Base-by-base conservation (phyloP, 2,329 filamentous ascomycete genomes). In the Pyrenophora graminea region DNA sequence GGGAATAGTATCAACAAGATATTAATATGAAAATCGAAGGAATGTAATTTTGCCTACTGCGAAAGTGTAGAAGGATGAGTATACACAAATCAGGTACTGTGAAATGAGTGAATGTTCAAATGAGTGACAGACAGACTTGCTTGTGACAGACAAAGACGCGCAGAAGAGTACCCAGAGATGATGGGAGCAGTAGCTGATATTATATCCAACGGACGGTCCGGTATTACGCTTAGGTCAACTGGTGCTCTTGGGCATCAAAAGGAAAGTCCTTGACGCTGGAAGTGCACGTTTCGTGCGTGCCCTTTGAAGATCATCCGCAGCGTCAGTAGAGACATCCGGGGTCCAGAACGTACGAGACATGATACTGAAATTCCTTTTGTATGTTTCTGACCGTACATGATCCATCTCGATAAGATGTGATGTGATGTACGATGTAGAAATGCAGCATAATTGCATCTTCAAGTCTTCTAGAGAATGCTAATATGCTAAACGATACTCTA, bases 81-180 rank as follows among this genome's bases (percentile, higher is more conserved):
- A 46, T 31, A 54, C 53, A 10, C 23, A 17, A 42, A 56, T 49
- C 47, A 44, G 31, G 21, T 48, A 33, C 41, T 17, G 47, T 18
- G 30, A 32, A 43, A 27, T 23, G 48, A 54, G 45, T 47, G 31
- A 30, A 25, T 46, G 51, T 45, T 40, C 25, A 58, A 53, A 58
- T 45, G 61, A 64, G 41, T 61, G 61, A 56, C 33, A 25, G 61
- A 55, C 33, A 21, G 45, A 42, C 51, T 48, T 45, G 42, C 49
- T 51, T 37, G 45, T 31, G 44, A 12, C 41, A 37, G 21, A 38
- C 45, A 51, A 54, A 44, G 53, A 56, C 39, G n/a, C 49, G 50
- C 51, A 51, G 36, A 46, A 25, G 34, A 32, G 45, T 30, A 43
- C 40, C n/a, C 13, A 44, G 33, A 40, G 31, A 39, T 13, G 23